Evolutionary conservation across 495 filamentous ascomycete species (phyloP), one percentile per base, ranked within the genome.

Genomic region (Lichenothelia convexa): DNA sequence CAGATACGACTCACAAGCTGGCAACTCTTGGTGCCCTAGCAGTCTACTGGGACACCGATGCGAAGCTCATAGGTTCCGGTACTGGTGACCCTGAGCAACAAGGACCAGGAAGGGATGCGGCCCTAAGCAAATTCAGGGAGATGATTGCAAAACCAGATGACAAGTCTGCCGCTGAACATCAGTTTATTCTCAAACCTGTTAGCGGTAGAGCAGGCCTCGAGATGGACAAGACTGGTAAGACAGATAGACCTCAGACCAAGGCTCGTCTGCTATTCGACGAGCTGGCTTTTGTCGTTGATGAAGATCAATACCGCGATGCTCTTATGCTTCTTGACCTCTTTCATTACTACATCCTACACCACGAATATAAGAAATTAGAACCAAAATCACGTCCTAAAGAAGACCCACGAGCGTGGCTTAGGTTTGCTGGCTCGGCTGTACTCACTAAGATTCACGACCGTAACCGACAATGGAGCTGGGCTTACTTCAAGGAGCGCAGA

Each of bases 241-340:
- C 69, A 29, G 73, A 92, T 32, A 63, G 73, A 27, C 81, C 89
- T 8, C 86, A 84, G 48, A 75, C 93, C 60, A 94, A 93, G 59
- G 80, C 89, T 13, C 75, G 73, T 17, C 59, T 97, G 18, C 62
- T 93, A 6, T 97, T 97, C 47, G 82, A 97, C 47, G 89, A 97
- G 50, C 81, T 97, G 19, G 86, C 91, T 18, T 79, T 97, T 34
- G 78, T 95, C 13, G 63, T 97, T 13, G 89, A 97, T 50, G 85
- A 95, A 43, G 73, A 94, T 42, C 89, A 97, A 51, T 97, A 97
- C 50, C 79, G 91, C 17, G 89, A 97, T 62, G 80, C 75, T 1
- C 59, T 97, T 39, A 95, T 95, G 91, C 80, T 97, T 62, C 77
- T 93, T 5, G 89, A 97, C 52, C 69, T 94, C 4, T 95, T 97